These are phyloP conservation scores for Neoboletus magnificus DNA, from an alignment of 768 basidiomycete genomes.

Conservation along the genomic window DNA sequence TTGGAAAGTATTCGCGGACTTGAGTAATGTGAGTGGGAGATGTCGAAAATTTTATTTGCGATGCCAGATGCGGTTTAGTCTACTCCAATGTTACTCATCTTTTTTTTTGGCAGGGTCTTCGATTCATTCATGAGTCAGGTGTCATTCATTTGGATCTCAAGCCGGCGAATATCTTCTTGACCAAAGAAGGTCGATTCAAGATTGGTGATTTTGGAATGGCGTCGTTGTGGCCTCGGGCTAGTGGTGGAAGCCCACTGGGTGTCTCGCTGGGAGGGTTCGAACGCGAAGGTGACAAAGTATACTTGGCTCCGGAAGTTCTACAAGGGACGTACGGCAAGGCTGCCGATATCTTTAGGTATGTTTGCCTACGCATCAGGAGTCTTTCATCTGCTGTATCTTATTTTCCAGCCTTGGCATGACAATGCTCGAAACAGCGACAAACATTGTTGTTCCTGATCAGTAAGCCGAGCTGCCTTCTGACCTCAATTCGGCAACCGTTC, in stretches of 20 bases:
- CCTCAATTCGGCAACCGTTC: background rate
- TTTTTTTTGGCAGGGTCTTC: constrained; percentile 56
- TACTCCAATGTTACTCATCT: constrained; percentile 26
- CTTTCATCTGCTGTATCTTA: constrained; percentile 10
- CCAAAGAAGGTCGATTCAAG: constrained; percentile 81
- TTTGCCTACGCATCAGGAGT: constrained; percentile 7
- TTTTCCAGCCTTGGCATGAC: constrained; percentile 84
- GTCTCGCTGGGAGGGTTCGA: constrained; percentile 58
- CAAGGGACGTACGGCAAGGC: constrained; percentile 89
- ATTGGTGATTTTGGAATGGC: constrained; percentile 99
- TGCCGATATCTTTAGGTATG: constrained; percentile 96
- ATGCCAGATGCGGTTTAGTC: constrained; percentile 25
- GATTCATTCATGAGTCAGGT: constrained; percentile 84
- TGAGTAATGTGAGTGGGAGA: constrained; percentile 69
- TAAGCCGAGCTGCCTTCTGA: constrained; percentile 42
- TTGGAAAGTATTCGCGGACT: constrained; percentile 93
- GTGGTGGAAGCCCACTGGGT: constrained; percentile 36
- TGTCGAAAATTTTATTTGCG: constrained; percentile 1
- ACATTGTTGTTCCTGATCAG: constrained; percentile 97
- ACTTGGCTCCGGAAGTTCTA: constrained; percentile 94
- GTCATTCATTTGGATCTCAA: constrained; percentile 96
- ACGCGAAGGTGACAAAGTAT: constrained; percentile 95
- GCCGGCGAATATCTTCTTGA: constrained; percentile 95
- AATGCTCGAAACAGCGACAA: constrained; percentile 91
- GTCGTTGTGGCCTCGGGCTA: constrained; percentile 78